Evolutionary conservation across 495 filamentous ascomycete species (phyloP).

Genomic region (Corynascus novoguineensis): DNA sequence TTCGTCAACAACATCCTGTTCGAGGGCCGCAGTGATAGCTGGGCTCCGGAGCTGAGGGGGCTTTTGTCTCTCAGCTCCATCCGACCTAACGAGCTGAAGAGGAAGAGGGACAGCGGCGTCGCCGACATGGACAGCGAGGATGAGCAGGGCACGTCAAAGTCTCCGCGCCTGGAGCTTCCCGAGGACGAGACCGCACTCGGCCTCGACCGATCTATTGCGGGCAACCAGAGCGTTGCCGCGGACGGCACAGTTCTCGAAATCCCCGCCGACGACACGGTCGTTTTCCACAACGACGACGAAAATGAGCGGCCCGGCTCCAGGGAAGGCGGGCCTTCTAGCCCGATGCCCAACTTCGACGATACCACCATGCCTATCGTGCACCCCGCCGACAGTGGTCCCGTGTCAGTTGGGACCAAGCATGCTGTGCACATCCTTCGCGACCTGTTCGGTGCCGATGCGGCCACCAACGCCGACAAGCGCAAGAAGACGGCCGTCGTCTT

Average conservation of each 20-base stretch:
- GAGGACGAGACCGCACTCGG: constrained; percentile 51
- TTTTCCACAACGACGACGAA: constrained; percentile 50
- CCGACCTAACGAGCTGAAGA: constrained; percentile 74
- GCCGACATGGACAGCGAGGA: constrained; percentile 67
- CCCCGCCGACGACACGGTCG: constrained; percentile 47
- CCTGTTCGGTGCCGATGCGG: constrained; percentile 64
- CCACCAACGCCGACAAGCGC: constrained; percentile 55
- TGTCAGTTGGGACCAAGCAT: constrained; percentile 86
- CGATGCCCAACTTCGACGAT: constrained; percentile 62
- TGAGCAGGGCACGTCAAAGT: constrained; percentile 52
- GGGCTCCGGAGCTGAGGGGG: constrained; percentile 87
- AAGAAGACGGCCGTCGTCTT: constrained; percentile 77
- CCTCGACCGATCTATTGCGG: constrained; percentile 45
- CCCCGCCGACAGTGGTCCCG: constrained; percentile 72
- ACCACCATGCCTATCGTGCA: constrained; percentile 67
- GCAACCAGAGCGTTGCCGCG: constrained; percentile 44
- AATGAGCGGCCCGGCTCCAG: constrained; percentile 36
- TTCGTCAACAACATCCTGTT: constrained; percentile 79
- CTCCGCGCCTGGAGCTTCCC: constrained; percentile 64
- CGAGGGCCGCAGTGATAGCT: constrained; percentile 66
- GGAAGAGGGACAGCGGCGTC: constrained; percentile 87
- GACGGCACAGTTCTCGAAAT: constrained; percentile 59
- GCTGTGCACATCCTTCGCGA: constrained; percentile 93
- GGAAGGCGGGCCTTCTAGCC: constrained; percentile 32
- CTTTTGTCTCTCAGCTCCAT: constrained; percentile 79